These are phyloP conservation scores for Bisporella sp. DNA, from an alignment of 2,329 filamentous ascomycete genomes.

Conservation along the genomic window DNA sequence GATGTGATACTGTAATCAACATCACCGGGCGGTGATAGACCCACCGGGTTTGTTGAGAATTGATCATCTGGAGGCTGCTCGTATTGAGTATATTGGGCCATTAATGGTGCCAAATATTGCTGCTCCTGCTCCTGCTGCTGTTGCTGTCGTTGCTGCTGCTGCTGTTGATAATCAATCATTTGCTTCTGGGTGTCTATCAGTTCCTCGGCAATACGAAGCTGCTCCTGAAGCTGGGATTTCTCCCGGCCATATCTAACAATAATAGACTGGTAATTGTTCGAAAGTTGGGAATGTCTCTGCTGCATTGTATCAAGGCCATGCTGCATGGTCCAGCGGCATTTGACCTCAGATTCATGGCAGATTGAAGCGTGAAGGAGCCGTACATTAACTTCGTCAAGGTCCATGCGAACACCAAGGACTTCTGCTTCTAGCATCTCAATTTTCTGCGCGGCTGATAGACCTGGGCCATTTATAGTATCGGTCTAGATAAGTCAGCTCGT, in stretches of 20 bases:
- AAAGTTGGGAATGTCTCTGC: constrained; percentile 2
- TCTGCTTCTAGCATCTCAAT: constrained; percentile 3
- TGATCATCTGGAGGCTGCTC: constrained; percentile 1
- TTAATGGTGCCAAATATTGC: too few relatives aligned
- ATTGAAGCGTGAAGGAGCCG: constrained; percentile 5
- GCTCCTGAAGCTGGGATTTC: constrained; percentile 5
- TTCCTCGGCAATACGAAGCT: constrained; percentile 6
- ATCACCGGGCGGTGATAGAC: constrained; percentile 1
- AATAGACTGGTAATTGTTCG: constrained; percentile 4
- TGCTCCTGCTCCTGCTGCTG: too few relatives aligned
- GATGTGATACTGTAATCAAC: constrained; percentile 7
- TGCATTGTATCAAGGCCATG: constrained; percentile 4
- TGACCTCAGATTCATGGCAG: constrained; percentile 6
- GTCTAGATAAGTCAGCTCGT: constrained; percentile 3
- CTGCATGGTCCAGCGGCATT: constrained; percentile 3
- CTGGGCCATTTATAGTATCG: neutral
- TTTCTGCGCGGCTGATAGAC: constrained; percentile 1
- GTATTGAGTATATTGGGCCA: constrained; percentile 4
- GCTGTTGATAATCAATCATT: too few relatives aligned
- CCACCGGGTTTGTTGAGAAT: constrained; percentile 5
- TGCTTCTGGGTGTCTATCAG: constrained; percentile 6
- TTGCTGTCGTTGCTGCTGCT: too few relatives aligned
- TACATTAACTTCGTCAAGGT: constrained; percentile 3
- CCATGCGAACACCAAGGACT: neutral
- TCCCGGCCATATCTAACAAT: constrained; percentile 1